A percentile compares a stretch with the other conserved stretches of the same genome.
Evolutionary conservation across 192 early-diverging fungal genomes (phyloP).

Genomic region (Spinellus fusiger): DNA sequence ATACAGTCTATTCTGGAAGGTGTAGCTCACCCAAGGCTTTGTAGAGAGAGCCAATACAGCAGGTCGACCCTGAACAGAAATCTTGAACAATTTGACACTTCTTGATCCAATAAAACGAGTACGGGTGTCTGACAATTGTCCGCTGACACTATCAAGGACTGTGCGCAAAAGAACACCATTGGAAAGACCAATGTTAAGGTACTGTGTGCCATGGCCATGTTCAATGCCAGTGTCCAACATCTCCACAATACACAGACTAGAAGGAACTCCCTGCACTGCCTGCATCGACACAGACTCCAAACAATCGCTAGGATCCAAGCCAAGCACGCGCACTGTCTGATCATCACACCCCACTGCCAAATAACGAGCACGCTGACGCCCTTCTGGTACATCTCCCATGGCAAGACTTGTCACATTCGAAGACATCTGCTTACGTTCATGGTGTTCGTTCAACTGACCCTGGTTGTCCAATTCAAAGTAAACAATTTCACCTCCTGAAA

Average conservation of each 20-base stretch:
- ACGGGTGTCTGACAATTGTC: constrained; percentile 76
- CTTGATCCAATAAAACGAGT: constrained; percentile 80
- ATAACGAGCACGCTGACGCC: constrained; percentile 67
- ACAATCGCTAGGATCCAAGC: constrained; percentile 72
- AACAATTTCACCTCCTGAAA: constrained; percentile 77
- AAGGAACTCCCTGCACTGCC: constrained; percentile 34
- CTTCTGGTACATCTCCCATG: constrained; percentile 73
- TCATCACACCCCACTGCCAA: constrained; percentile 91
- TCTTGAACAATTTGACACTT: constrained; percentile 74
- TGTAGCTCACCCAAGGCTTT: constrained; percentile 87
- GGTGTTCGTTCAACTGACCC: constrained; percentile 82
- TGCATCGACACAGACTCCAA: constrained; percentile 65
- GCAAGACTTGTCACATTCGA: constrained; percentile 69
- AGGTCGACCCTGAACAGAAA: constrained; percentile 57
- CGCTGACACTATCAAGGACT: constrained; percentile 75
- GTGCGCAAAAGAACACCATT: constrained; percentile 90
- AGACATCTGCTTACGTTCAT: constrained; percentile 68
- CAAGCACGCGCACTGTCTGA: constrained; percentile 83
- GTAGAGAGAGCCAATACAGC: constrained; percentile 80
- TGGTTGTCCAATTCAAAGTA: constrained; percentile 90
- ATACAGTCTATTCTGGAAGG: constrained; percentile 62
- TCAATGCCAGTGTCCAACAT: constrained; percentile 72
- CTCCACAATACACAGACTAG: constrained; percentile 62
- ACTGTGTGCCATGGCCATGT: constrained; percentile 53
- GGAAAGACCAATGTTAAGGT: constrained; percentile 81